Conservation (phyloP, 1,284 basidiomycete genomes). For the Sanghuangporus sanghuang region DNA sequence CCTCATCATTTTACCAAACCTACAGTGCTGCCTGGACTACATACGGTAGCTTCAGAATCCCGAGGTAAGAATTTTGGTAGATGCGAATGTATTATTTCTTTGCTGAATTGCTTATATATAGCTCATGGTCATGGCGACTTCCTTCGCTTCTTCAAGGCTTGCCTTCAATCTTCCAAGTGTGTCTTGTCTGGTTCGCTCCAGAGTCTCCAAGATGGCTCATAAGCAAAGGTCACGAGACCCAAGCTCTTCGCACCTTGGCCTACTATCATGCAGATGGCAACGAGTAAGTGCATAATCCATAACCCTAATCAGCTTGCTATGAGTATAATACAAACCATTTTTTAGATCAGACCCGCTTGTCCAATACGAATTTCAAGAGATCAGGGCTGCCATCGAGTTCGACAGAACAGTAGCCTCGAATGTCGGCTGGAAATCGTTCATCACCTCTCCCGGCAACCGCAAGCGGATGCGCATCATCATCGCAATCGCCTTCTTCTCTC, state of each 20-base stretch:
- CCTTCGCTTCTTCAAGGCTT: conserved; percentile 58
- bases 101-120: conserved; percentile 43
- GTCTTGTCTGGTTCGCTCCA: conserved; percentile 49
- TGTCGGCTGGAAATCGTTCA: conserved; percentile 44
- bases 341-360: conserved; percentile 50
- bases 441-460: conserved; percentile 50
- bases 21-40: conserved; percentile 53
- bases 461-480: conserved; percentile 50
- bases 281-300: conserved; percentile 31
- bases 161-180: conserved; percentile 50
- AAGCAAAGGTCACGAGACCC: conserved; percentile 42
- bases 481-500: conserved; percentile 57
- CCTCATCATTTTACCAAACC: background rate
- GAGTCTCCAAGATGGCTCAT: conserved; percentile 60
- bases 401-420: conserved; percentile 40
- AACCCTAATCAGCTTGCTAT: conserved; percentile 22
- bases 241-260: conserved; percentile 44
- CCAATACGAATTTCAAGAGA: conserved; percentile 56
- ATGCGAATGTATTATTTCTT: background rate
- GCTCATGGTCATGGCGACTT: conserved; percentile 57
- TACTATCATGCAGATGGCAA: conserved; percentile 54
- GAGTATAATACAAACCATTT: conserved; percentile 7
- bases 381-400: conserved; percentile 47
- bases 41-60: conserved; percentile 52
- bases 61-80: conserved; percentile 19